Conservation (phyloP, 2,329 filamentous ascomycete species). For the Epichloe sibirici region DNA sequence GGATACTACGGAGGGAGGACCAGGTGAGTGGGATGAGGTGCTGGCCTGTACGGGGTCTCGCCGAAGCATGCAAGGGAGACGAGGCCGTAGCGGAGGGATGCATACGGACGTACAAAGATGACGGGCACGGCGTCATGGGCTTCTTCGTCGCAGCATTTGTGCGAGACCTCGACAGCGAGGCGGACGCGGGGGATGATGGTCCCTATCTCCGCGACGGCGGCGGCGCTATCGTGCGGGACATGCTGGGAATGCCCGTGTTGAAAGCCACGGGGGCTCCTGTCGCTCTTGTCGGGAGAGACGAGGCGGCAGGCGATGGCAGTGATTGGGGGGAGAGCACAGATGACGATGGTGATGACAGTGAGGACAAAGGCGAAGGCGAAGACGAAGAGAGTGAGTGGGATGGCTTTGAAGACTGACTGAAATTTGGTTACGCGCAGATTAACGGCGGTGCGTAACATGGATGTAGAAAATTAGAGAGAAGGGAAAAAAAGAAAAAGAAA, state of each 20-base stretch:
- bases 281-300: constrained; percentile 12
- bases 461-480: no score
- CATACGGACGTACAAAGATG: constrained; percentile 69
- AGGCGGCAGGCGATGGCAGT: constrained; percentile 9
- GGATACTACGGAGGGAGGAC: constrained; percentile 54
- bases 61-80: constrained; percentile 35
- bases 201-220: constrained; percentile 42
- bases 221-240: constrained; percentile 36
- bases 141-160: constrained; percentile 92
- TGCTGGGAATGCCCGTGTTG: constrained; percentile 25
- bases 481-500: not conserved
- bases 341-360: constrained; percentile 8
- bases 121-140: constrained; percentile 76
- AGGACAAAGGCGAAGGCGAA: constrained; percentile 3
- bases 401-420: constrained; percentile 7
- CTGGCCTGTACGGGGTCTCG: constrained; percentile 58
- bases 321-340: constrained; percentile 7
- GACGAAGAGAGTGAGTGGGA: constrained; percentile 8
- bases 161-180: constrained; percentile 11
- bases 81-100: constrained; percentile 56
- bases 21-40: constrained; percentile 65
- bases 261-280: constrained; percentile 23
- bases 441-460: no score
- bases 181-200: constrained; percentile 27
- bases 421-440: no score